phyloP scores from a whole-genome alignment of 2,329 filamentous ascomycete species.

The Colletotrichum sp. region DNA sequence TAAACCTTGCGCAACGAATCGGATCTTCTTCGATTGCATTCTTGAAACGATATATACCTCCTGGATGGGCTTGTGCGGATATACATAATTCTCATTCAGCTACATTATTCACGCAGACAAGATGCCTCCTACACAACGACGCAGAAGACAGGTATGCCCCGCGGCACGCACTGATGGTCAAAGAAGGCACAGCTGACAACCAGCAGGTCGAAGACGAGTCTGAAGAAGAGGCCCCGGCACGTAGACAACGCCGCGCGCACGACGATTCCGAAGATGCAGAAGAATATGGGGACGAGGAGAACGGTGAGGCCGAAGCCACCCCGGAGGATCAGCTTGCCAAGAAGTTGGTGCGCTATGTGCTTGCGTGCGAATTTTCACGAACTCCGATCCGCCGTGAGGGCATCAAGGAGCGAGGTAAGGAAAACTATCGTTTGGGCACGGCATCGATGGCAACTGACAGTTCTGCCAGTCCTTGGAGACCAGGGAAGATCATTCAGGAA shows the following conservation, averaged over 20 bases:
- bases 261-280: conserved; percentile 34
- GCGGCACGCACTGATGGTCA: neutral
- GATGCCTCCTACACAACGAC: conserved; percentile 38
- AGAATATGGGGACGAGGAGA: conserved; percentile 43
- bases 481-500: conserved; percentile 73
- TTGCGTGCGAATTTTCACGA: conserved; percentile 70
- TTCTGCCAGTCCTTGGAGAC: conserved; percentile 70
- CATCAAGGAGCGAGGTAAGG: conserved; percentile 66
- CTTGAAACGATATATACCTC: neutral
- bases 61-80: neutral
- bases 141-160: conserved; percentile 35
- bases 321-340: conserved; percentile 62
- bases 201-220: conserved; percentile 31
- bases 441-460: neutral
- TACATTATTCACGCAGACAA: neutral
- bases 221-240: conserved; percentile 34
- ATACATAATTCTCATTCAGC: neutral
- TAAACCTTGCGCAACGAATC: neutral
- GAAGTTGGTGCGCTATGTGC: conserved; percentile 71
- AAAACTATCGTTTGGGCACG: neutral
- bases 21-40: neutral
- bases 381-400: conserved; percentile 65
- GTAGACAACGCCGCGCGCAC: conserved; percentile 34
- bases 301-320: conserved; percentile 36
- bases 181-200: neutral